Base-by-base conservation (phyloP, 257 asterid species). In the Solanum ossicruentum region DNA sequence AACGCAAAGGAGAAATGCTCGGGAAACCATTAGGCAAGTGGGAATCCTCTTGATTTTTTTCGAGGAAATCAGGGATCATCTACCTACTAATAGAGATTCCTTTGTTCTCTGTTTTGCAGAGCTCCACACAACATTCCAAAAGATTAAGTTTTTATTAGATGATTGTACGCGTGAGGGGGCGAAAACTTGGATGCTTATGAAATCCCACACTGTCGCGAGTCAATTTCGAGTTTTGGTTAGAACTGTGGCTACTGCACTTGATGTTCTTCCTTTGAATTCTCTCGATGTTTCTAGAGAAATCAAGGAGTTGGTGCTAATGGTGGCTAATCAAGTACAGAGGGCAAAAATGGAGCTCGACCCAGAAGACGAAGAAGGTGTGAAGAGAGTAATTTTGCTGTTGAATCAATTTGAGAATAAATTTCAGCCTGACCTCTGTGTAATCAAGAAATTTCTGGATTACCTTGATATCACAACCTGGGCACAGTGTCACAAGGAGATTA, bases 161-260 rank as follows among this genome's bases (percentile, higher is more conserved):
- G 98, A 94, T 81, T 93, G 97, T 89, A 54, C 90, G 5, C 85
- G 93, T 5, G 95, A 90, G 9, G 97, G 92, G 16, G 92, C 93
- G 10, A 90, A 86, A 39, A 2, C 83, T 6, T 86, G 91, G 87
- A 88, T 94, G 32, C 88, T 94, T 23, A 94, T 92, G 98, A 93
- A 90, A 66, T 87, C 94, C 6, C 88, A 91, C 81, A n/a, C 67
- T n/a, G 91, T 91, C 1, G 52, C 91, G 8, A 57, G 87, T 7
- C 94, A 92, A 60, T 94, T 93, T 70, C 91, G 88, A 45, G 78
- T 81, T 23, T 85, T 91, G 65, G 71, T 89, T 65, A 91, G 96
- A 54, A 86, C 86, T 4, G 56, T 94, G 5, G 93, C 96, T 0
- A 91, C 95, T 0, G 92, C 98, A 0, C 92, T 94, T 8, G 98